phyloP scores from a whole-genome alignment of 306 rosid species.

The Urtica urens region DNA sequence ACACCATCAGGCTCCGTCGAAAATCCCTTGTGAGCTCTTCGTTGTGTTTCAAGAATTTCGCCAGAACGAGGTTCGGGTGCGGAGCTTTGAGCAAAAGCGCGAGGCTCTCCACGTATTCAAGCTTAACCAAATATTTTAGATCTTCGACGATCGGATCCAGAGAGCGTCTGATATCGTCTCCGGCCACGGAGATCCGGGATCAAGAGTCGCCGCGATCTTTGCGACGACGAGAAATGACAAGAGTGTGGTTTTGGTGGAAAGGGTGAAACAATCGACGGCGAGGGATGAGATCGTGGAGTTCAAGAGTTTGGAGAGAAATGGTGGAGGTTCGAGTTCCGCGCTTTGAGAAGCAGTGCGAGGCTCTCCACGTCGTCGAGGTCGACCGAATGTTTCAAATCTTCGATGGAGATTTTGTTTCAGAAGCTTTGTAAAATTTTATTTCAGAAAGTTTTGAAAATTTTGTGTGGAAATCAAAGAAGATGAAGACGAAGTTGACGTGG shows the following conservation, averaged over 20 bases:
- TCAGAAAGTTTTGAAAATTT: too few relatives aligned
- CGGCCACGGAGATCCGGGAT: slow-evolving; percentile 30
- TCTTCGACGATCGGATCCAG: slow-evolving; percentile 64
- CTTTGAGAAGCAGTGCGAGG: too few relatives aligned
- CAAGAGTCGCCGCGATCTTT: too few relatives aligned
- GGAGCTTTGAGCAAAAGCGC: slow-evolving; percentile 41
- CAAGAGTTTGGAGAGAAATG: slow-evolving; percentile 19
- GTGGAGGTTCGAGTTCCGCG: too few relatives aligned
- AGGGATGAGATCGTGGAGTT: slow-evolving; percentile 2
- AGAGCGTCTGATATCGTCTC: slow-evolving; percentile 58
- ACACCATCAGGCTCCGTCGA: too few relatives aligned
- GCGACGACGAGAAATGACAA: slow-evolving; percentile 33
- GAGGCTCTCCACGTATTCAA: slow-evolving; percentile 56
- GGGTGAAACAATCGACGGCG: too few relatives aligned
- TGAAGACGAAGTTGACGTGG: too few relatives aligned
- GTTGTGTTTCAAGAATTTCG: slow-evolving; percentile 42
- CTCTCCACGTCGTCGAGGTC: too few relatives aligned
- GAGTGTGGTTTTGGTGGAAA: slow-evolving; percentile 23
- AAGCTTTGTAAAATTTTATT: too few relatives aligned
- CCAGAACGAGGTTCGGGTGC: slow-evolving; percentile 43
- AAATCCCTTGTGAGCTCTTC: slow-evolving; percentile 52
- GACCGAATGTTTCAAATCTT: too few relatives aligned
- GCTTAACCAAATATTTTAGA: slow-evolving; percentile 41
- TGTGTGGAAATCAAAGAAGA: too few relatives aligned
- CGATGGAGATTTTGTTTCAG: too few relatives aligned